Conservation (phyloP, 441 rosid species). For the Pelargonium fulgidum region DNA sequence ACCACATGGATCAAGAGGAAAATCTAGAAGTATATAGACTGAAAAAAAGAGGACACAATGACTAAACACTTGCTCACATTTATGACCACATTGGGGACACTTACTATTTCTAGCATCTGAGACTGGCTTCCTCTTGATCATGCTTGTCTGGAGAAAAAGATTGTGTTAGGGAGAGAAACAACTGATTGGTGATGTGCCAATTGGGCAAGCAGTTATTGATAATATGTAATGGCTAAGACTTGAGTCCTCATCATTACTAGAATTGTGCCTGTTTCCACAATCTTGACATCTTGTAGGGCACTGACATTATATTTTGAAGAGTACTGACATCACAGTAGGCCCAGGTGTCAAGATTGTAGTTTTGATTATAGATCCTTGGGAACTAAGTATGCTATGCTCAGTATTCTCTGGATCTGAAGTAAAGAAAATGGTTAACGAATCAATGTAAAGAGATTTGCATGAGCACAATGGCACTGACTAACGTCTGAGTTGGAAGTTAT, state of each 20-base stretch:
- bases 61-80: not conserved
- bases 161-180: not conserved
- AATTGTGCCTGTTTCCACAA: not conserved
- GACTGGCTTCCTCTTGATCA: slow-evolving; percentile 2
- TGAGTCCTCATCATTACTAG: not conserved
- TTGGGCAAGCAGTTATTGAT: not conserved
- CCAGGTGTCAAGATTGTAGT: not conserved
- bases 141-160: not conserved
- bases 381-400: too few relatives aligned
- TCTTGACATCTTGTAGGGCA: not conserved
- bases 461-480: too few relatives aligned
- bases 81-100: not conserved
- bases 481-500: too few relatives aligned
- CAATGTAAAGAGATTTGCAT: too few relatives aligned
- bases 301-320: not conserved
- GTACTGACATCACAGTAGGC: slow-evolving; percentile 2
- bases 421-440: too few relatives aligned
- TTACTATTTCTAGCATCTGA: not conserved
- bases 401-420: too few relatives aligned
- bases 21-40: not conserved
- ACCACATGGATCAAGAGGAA: not conserved
- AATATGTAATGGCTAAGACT: not conserved
- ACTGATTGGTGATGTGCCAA: not conserved
- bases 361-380: not conserved
- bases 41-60: too few relatives aligned